Conservation (phyloP, 371 early-diverging fungal species). For the Thermomucor indicae-seudaticae region DNA sequence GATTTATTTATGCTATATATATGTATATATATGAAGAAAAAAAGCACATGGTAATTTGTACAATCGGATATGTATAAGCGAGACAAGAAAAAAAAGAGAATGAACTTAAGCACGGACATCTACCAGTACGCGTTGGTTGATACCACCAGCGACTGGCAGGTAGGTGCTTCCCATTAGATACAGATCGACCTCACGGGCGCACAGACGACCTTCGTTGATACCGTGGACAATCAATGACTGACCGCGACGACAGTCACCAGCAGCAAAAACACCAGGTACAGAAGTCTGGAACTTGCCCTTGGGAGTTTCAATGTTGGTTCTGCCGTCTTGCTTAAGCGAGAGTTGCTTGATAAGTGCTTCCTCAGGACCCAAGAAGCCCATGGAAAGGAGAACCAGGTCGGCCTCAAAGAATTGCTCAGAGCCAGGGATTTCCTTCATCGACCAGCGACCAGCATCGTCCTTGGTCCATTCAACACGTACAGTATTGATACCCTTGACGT, state of each 20-base stretch:
- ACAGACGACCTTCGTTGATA: constrained; percentile 95
- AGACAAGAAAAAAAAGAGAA: not conserved
- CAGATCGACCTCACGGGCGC: constrained; percentile 90
- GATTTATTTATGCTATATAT: constrained; percentile 3
- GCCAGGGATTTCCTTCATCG: constrained; percentile 82
- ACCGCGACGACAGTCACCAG: constrained; percentile 96
- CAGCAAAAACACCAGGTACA: constrained; percentile 84
- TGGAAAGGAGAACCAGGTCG: constrained; percentile 88
- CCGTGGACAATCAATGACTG: constrained; percentile 96
- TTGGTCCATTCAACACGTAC: constrained; percentile 94
- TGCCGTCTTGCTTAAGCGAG: constrained; percentile 67
- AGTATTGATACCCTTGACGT: constrained; percentile 89
- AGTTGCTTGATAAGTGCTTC: constrained; percentile 76
- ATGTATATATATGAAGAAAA: not conserved
- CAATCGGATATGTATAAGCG: constrained; percentile 4
- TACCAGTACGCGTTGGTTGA: constrained; percentile 42
- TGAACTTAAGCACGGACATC: constrained; percentile 4
- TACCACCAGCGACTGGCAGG: constrained; percentile 67
- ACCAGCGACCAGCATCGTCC: constrained; percentile 75
- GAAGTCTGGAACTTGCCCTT: constrained; percentile 75
- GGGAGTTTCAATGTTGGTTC: constrained; percentile 79
- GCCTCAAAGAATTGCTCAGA: constrained; percentile 83
- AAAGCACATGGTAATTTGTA: not conserved
- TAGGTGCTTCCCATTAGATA: constrained; percentile 71
- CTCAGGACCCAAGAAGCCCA: constrained; percentile 98